phyloP scores from a whole-genome alignment of 805 yeast genomes.

The Yueomyces sinensis region DNA sequence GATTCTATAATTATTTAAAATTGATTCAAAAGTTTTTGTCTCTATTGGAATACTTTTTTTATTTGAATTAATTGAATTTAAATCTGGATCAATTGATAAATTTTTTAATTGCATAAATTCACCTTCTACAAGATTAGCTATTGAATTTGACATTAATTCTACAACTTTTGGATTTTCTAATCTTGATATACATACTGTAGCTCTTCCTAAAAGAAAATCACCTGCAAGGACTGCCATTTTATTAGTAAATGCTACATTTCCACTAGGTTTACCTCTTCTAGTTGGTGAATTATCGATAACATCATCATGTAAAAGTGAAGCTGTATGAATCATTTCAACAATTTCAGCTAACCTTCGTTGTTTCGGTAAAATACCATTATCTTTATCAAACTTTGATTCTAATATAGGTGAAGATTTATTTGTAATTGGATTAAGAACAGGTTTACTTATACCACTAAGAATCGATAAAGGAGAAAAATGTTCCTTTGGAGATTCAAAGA shows the following conservation, averaged over 20 bases:
- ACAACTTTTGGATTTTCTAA: conserved; percentile 94
- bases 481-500: conserved; percentile 41
- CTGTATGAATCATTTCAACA: conserved; percentile 97
- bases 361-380: conserved; percentile 76
- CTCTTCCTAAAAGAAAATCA: conserved; percentile 88
- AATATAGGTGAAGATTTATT: conserved; percentile 67
- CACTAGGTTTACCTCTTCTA: conserved; percentile 81
- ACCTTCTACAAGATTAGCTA: conserved; percentile 95
- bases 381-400: conserved; percentile 31
- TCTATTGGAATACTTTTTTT: conserved; percentile 33
- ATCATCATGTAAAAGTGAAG: conserved; percentile 89
- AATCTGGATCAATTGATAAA: conserved; percentile 53
- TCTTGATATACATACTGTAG: conserved; percentile 90
- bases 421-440: conserved; percentile 81
- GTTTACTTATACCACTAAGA: conserved; percentile 83
- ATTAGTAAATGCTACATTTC: conserved; percentile 87
- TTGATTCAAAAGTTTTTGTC: conserved; percentile 50
- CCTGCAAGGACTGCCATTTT: conserved; percentile 98
- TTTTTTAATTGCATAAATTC: conserved; percentile 98
- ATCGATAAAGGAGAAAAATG: conserved; percentile 66
- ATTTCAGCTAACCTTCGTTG: conserved; percentile 94
- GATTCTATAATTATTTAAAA: conserved; percentile 45
- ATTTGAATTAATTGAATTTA: conserved; percentile 21
- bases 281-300: conserved; percentile 86
- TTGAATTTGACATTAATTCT: conserved; percentile 87